Conservation (phyloP, 805 yeast genomes). For the Danielozyma ontarioensis region DNA sequence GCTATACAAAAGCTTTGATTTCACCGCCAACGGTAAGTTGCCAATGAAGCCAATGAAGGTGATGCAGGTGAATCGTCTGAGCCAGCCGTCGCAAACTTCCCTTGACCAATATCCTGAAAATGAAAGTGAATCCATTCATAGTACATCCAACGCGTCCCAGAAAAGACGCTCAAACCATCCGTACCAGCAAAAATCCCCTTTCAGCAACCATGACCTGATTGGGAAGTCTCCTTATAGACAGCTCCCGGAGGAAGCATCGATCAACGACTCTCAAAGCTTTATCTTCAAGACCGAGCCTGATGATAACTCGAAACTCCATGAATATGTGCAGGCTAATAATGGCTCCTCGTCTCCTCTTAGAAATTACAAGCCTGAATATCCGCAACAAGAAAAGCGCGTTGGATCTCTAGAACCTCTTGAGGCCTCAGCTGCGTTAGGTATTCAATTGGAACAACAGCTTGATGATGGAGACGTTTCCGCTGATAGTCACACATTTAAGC, state of each 20-base stretch:
- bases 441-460: slow-evolving; percentile 17
- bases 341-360: slow-evolving; percentile 20
- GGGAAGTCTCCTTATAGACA: background rate
- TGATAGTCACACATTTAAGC: slow-evolving; percentile 6
- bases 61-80: slow-evolving; percentile 22
- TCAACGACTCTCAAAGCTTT: slow-evolving; percentile 11
- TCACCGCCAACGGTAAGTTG: slow-evolving; percentile 37
- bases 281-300: slow-evolving; percentile 6
- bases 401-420: slow-evolving; percentile 18
- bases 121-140: slow-evolving; percentile 3
- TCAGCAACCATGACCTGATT: background rate
- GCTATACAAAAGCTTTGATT: slow-evolving; percentile 32
- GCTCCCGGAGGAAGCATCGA: background rate
- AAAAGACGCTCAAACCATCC: slow-evolving; percentile 5
- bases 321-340: slow-evolving; percentile 15
- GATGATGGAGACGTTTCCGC: slow-evolving; percentile 3
- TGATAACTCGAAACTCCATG: slow-evolving; percentile 11
- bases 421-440: slow-evolving; percentile 21
- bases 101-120: background rate
- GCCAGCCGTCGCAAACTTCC: background rate
- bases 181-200: slow-evolving; percentile 6
- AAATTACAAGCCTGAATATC: slow-evolving; percentile 10
- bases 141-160: background rate
- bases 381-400: background rate
- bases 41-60: slow-evolving; percentile 40